A percentile compares a stretch with the other conserved stretches of the same genome.
Conservation (phyloP, 306 rosid genomes). For the Fragaria nilgerrensis region DNA sequence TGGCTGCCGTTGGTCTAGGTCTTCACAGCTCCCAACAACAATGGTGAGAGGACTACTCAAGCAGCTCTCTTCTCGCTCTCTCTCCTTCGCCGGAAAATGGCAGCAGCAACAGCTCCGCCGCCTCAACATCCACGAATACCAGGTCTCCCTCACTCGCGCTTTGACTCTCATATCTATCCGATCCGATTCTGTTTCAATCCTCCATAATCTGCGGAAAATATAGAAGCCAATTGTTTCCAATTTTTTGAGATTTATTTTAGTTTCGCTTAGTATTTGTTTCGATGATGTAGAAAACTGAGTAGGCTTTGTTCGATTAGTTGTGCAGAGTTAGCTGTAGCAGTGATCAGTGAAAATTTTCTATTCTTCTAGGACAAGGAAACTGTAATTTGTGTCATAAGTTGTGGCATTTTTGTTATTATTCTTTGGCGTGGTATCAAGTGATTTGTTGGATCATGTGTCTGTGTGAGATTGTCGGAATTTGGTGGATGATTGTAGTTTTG, state of each 20-base stretch:
- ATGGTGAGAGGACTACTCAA: slow-evolving; percentile 86
- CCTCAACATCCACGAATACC: slow-evolving; percentile 96
- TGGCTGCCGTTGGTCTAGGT: slow-evolving; percentile 11
- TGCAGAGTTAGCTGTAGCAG: neutral
- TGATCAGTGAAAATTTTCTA: neutral
- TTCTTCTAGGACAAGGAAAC: slow-evolving; percentile 2
- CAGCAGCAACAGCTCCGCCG: slow-evolving; percentile 99
- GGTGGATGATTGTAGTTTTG: neutral
- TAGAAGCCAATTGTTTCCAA: neutral
- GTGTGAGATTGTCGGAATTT: neutral
- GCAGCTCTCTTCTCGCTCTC: slow-evolving; percentile 82
- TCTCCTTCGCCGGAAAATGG: slow-evolving; percentile 89
- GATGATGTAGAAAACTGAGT: neutral
- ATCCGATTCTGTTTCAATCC: slow-evolving; percentile 1
- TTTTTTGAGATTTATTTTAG: neutral
- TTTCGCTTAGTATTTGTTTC: neutral
- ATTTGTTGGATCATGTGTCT: neutral
- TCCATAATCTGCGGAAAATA: neutral
- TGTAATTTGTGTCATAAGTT: neutral
- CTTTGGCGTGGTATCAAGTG: neutral
- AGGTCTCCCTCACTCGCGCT: slow-evolving; percentile 41
- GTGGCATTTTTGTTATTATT: neutral
- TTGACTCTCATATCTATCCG: neutral
- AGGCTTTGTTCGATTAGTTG: neutral
- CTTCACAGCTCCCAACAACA: slow-evolving; percentile 11